A percentile compares a stretch with the other conserved stretches of the same genome.
Evolutionary conservation across 371 early-diverging fungal species (phyloP).

Genomic region (Syncephalastrum monosporum): DNA sequence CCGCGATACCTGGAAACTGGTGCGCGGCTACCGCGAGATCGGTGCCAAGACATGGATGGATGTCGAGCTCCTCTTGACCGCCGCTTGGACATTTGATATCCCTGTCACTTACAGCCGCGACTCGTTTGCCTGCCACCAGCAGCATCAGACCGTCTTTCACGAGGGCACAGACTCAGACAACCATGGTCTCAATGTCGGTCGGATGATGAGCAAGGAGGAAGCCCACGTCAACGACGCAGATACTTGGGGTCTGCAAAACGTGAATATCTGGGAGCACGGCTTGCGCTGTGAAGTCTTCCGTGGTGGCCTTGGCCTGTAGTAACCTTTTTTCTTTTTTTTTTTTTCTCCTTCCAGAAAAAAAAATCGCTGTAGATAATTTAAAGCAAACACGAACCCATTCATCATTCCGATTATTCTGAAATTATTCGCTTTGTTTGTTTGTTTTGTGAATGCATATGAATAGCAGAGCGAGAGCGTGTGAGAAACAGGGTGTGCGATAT

Average conservation of each 20-base stretch:
- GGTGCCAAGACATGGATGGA: conserved; percentile 47
- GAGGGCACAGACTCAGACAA: conserved; percentile 27
- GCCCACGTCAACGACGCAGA: conserved; percentile 35
- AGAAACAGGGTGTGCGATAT: too few species aligned
- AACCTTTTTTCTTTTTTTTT: too few species aligned
- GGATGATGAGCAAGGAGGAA: conserved; percentile 26
- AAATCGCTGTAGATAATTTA: too few species aligned
- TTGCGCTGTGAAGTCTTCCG: conserved; percentile 39
- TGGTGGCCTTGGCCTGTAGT: conserved; percentile 28
- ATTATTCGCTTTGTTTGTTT: too few species aligned
- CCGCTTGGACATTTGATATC: conserved; percentile 39
- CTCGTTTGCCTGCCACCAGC: conserved; percentile 42
- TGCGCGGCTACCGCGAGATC: conserved; percentile 39
- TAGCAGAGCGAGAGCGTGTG: too few species aligned
- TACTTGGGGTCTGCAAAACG: conserved; percentile 33
- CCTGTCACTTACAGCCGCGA: conserved; percentile 30
- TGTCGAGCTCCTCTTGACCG: conserved; percentile 44
- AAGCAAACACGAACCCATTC: too few species aligned
- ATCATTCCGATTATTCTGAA: too few species aligned
- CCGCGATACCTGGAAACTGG: conserved; percentile 45
- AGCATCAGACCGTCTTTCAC: conserved; percentile 30
- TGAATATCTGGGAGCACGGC: conserved; percentile 30
- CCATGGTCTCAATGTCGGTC: conserved; percentile 24
- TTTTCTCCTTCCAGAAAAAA: too few species aligned
- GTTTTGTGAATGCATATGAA: too few species aligned